phyloP scores from a whole-genome alignment of 768 basidiomycete species.

The Termitomyces sp. region DNA sequence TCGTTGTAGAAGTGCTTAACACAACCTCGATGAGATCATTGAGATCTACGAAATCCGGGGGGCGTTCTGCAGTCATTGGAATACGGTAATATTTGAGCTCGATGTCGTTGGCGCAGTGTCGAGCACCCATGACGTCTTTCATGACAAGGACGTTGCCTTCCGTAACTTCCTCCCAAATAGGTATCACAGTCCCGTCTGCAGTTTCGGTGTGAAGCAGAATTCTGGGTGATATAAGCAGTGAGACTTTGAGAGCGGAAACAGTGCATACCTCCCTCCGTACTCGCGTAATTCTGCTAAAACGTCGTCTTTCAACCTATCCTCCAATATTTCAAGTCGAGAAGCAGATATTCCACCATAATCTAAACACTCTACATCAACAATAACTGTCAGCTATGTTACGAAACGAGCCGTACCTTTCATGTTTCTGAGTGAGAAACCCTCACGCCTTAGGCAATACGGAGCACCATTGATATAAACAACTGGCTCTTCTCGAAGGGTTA shows the following conservation, averaged over 20 bases:
- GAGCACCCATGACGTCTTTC: slow-evolving; percentile 80
- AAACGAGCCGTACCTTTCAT: slow-evolving; percentile 65
- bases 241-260: background rate
- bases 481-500: slow-evolving; percentile 90
- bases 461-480: slow-evolving; percentile 90
- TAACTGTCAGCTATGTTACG: background rate
- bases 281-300: slow-evolving; percentile 75
- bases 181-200: slow-evolving; percentile 79
- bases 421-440: slow-evolving; percentile 83
- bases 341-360: slow-evolving; percentile 96
- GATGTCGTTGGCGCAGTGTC: slow-evolving; percentile 38
- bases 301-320: slow-evolving; percentile 86
- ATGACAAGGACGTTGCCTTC: slow-evolving; percentile 69
- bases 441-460: slow-evolving; percentile 84
- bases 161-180: slow-evolving; percentile 90
- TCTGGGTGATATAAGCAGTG: slow-evolving; percentile 26
- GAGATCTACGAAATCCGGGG: slow-evolving; percentile 70
- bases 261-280: slow-evolving; percentile 73
- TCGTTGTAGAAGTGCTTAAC: slow-evolving; percentile 58
- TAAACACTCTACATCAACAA: slow-evolving; percentile 18
- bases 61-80: slow-evolving; percentile 88
- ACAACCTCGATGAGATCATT: slow-evolving; percentile 77
- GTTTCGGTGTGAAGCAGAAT: slow-evolving; percentile 89
- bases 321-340: slow-evolving; percentile 81
- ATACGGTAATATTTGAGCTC: slow-evolving; percentile 78